These are phyloP conservation scores for Primulina tabacum DNA, from an alignment of 257 asterid genomes.

Conservation along the genomic window DNA sequence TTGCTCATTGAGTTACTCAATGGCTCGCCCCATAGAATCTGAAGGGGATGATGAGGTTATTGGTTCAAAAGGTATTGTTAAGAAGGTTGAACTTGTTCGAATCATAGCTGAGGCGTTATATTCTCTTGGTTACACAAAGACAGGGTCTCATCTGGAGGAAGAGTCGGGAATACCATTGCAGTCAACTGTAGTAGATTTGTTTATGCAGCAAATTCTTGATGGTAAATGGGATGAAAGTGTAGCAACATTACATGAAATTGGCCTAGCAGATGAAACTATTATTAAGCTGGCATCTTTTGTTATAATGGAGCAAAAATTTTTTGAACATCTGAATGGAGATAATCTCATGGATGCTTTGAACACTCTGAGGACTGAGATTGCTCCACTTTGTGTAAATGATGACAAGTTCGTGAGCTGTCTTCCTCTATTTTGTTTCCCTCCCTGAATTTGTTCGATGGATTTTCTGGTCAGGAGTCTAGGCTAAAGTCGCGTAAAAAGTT, in stretches of 20 bases:
- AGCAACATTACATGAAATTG: slow-evolving; percentile 46
- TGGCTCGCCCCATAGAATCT: slow-evolving; percentile 61
- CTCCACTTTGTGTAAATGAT: slow-evolving; percentile 50
- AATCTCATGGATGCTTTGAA: slow-evolving; percentile 69
- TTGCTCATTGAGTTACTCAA: slow-evolving; percentile 12
- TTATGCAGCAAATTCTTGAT: slow-evolving; percentile 68
- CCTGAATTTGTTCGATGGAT: slow-evolving; percentile 31
- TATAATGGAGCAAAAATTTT: slow-evolving; percentile 77
- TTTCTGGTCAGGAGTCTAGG: slow-evolving; percentile 37
- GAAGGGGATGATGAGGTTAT: slow-evolving; percentile 63
- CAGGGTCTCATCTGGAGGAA: slow-evolving; percentile 65
- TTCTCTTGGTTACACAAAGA: slow-evolving; percentile 73
- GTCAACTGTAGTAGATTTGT: slow-evolving; percentile 50
- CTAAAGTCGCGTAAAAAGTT: slow-evolving; percentile 46
- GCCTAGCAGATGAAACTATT: slow-evolving; percentile 47
- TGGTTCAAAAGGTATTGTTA: slow-evolving; percentile 66
- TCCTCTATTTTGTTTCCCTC: slow-evolving; percentile 50
- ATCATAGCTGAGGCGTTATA: slow-evolving; percentile 73
- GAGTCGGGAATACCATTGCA: slow-evolving; percentile 73
- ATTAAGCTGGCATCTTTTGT: slow-evolving; percentile 59
- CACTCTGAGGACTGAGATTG: slow-evolving; percentile 72
- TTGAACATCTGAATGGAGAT: slow-evolving; percentile 58
- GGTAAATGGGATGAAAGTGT: slow-evolving; percentile 88
- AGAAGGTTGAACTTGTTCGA: slow-evolving; percentile 69
- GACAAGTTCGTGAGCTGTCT: slow-evolving; percentile 64